A percentile compares a stretch with the other conserved stretches of the same genome.
phyloP scores from a whole-genome alignment of 768 basidiomycete species.

The Trametes maxima region DNA sequence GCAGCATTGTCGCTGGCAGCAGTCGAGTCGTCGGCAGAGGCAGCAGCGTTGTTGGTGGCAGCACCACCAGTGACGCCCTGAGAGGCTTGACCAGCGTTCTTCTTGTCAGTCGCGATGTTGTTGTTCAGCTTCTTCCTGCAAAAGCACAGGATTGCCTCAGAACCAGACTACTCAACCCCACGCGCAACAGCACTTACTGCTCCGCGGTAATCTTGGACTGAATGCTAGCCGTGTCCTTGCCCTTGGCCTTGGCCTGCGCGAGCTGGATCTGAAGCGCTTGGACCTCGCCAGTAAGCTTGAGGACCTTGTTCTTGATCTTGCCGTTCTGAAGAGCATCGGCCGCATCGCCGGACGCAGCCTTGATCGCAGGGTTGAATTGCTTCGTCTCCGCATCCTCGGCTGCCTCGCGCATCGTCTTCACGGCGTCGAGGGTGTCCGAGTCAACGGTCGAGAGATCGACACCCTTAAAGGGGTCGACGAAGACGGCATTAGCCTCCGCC shows the following conservation, averaged over 20 bases:
- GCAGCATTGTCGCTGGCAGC: slow-evolving; percentile 33
- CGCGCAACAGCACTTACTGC: slow-evolving; percentile 21
- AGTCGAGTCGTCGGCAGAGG: slow-evolving; percentile 14
- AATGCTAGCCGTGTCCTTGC: slow-evolving; percentile 33
- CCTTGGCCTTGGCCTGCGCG: slow-evolving; percentile 39
- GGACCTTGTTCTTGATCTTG: slow-evolving; percentile 49
- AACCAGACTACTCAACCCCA: neutral
- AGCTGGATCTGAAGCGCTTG: slow-evolving; percentile 42
- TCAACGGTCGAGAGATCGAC: slow-evolving; percentile 40
- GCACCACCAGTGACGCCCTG: slow-evolving; percentile 30
- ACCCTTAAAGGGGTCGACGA: slow-evolving; percentile 39
- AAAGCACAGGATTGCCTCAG: neutral
- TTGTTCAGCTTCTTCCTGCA: slow-evolving; percentile 36
- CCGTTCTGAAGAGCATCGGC: slow-evolving; percentile 40
- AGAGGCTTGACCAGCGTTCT: slow-evolving; percentile 36
- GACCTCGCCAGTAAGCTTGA: slow-evolving; percentile 43
- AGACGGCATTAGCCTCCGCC: slow-evolving; percentile 42
- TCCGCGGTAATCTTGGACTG: slow-evolving; percentile 34
- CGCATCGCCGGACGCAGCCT: slow-evolving; percentile 37
- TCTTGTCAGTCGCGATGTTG: slow-evolving; percentile 39
- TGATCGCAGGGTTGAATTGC: slow-evolving; percentile 41
- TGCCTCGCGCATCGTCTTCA: slow-evolving; percentile 40
- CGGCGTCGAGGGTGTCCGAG: slow-evolving; percentile 28
- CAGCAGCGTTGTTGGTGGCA: neutral
- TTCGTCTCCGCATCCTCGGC: slow-evolving; percentile 43